Base-by-base conservation (phyloP, 2,329 filamentous ascomycete species). In the Ilyonectria sp. region DNA sequence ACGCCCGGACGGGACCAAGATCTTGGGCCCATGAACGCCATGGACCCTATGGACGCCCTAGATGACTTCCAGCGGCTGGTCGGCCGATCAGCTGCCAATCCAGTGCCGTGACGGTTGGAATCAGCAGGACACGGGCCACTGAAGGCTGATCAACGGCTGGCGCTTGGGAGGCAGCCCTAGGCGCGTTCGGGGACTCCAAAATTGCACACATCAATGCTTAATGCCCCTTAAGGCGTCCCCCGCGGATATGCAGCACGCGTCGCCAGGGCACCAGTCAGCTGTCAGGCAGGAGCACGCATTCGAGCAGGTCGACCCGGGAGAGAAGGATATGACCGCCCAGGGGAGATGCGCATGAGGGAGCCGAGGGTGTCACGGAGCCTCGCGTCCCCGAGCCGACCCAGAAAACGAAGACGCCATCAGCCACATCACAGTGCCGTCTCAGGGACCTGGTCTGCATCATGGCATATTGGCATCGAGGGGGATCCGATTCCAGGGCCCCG, bases 141-240 rank as follows among this genome's bases (percentile, higher is more conserved):
- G 23, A 44, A 50, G 57, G 57, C 55, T 57, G 57, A 61, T 65
- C 53, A 66, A 67, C 63, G 54, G 53, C 50, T 63, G 68, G 62
- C 59, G 63, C 63, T 65, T 66, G 55, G 15, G 37, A 66, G 69
- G 60, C 64, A 75, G 73, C 73, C 73, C 69, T 75, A 74, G 70
- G 59, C 57, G 50, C 55, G 49, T 62, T 71, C 73, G 73, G 73
- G 58, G 52, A 63, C 57, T 60, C 73, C 69, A 72, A 75, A 63
- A 75, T 75, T 75, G 72, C 72, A 59, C 63, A 53, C 52, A 55
- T 70, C 71, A 75, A 75, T 75, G 71, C 73, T 69, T 63, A 69
- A 75, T 72, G 69, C 69, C 61, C 60, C 56, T 68, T 50, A 46
- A 63, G 59, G 29, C 53, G 19, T 31, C 33, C 64, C 61, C 65